Conservation (phyloP, 805 yeast genomes). For the Wickerhamiella nectarea region DNA sequence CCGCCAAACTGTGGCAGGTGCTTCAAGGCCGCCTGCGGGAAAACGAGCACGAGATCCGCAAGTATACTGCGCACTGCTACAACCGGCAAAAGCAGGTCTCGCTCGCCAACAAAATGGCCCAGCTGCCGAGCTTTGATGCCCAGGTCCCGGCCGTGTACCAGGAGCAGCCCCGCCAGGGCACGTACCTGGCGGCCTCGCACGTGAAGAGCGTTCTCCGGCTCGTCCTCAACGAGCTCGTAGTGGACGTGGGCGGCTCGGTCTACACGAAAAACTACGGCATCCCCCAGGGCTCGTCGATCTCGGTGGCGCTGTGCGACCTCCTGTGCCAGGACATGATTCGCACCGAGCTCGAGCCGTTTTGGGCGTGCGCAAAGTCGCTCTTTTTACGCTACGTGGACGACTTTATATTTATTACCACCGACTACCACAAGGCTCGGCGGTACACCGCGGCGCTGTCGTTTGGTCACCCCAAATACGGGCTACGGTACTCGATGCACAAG, state of each 20-base stretch:
- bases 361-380: conserved; percentile 20
- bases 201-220: neutral
- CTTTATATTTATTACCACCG: conserved; percentile 53
- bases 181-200: neutral
- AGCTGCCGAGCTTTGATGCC: neutral
- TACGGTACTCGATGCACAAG: conserved; percentile 31
- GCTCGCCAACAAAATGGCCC: neutral
- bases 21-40: neutral
- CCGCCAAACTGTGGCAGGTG: conserved; percentile 9
- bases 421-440: conserved; percentile 23
- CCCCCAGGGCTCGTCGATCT: conserved; percentile 73
- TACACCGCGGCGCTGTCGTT: conserved; percentile 23
- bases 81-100: neutral
- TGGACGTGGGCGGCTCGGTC: conserved; percentile 26
- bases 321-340: conserved; percentile 49
- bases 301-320: conserved; percentile 60
- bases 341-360: conserved; percentile 23
- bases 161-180: neutral
- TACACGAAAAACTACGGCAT: conserved; percentile 52
- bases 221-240: conserved; percentile 35
- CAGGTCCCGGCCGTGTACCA: neutral
- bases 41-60: neutral
- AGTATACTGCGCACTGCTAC: neutral
- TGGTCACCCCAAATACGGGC: conserved; percentile 34
- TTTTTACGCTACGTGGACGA: conserved; percentile 72